Conservation (phyloP, 2,329 filamentous ascomycete species). For the Aureobasidium vineae region DNA sequence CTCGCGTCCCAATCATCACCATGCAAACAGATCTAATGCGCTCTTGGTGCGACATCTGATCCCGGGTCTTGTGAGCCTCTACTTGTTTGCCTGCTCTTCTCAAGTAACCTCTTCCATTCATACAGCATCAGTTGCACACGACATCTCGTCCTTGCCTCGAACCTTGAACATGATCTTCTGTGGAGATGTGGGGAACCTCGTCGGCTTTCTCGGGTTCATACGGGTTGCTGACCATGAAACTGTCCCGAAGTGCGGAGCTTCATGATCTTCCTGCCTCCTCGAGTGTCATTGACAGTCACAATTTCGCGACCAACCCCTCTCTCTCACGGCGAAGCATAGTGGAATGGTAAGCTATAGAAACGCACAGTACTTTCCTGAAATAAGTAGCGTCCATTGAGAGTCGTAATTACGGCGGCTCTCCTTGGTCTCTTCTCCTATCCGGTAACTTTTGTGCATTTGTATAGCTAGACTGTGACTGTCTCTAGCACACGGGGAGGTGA, state of each 20-base stretch:
- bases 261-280: neutral
- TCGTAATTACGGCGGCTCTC: no score
- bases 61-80: conserved; percentile 9
- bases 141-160: conserved; percentile 1
- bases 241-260: conserved; percentile 10
- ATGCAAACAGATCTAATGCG: conserved; percentile 7
- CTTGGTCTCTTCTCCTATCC: no score
- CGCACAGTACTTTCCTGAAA: no score
- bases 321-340: no score
- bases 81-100: conserved; percentile 7
- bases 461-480: no score
- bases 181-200: conserved; percentile 7
- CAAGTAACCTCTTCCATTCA: neutral
- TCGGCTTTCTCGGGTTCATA: conserved; percentile 16
- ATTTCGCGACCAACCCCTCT: no score
- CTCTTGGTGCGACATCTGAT: conserved; percentile 16
- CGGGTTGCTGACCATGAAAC: conserved; percentile 15
- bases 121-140: conserved; percentile 4
- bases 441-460: no score
- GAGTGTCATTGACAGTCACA: no score
- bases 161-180: conserved; percentile 12
- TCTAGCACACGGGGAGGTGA: no score
- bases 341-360: no score
- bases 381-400: no score
- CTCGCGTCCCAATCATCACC: neutral